A percentile compares a stretch with the other conserved stretches of the same genome.
phyloP scores from a whole-genome alignment of 305 asterid species.

The Ilex paraguariensis region DNA sequence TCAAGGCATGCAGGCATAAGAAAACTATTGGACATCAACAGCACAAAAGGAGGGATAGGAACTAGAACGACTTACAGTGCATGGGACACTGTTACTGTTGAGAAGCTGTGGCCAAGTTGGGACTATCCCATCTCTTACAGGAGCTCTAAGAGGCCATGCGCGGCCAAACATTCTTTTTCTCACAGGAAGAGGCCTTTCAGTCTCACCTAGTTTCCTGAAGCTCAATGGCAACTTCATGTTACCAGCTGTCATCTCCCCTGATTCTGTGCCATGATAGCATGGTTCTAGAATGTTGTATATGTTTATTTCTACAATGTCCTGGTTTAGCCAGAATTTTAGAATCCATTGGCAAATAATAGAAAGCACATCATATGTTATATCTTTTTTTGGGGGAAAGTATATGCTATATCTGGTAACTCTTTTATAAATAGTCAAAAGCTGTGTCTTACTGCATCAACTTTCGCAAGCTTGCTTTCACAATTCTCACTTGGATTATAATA shows the following conservation, averaged over 20 bases:
- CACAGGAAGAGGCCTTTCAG: slow-evolving; percentile 72
- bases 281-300: slow-evolving; percentile 90
- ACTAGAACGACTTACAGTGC: slow-evolving; percentile 53
- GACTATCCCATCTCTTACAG: slow-evolving; percentile 73
- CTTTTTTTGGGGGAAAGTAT: neutral
- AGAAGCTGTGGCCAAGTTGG: slow-evolving; percentile 85
- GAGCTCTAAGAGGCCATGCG: slow-evolving; percentile 96
- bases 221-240: slow-evolving; percentile 54
- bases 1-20: too few relatives aligned
- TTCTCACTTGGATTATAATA: slow-evolving; percentile 45
- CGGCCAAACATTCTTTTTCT: slow-evolving; percentile 91
- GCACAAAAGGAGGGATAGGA: neutral
- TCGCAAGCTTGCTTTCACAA: slow-evolving; percentile 45
- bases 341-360: neutral
- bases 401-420: neutral
- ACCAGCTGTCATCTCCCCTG: slow-evolving; percentile 25
- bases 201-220: slow-evolving; percentile 90
- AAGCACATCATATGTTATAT: neutral
- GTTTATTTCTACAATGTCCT: slow-evolving; percentile 56
- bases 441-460: slow-evolving; percentile 51
- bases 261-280: slow-evolving; percentile 57
- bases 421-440: neutral
- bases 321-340: slow-evolving; percentile 20
- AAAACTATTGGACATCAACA: too few relatives aligned
- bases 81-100: slow-evolving; percentile 37